Evolutionary conservation across 2,329 filamentous ascomycete genomes (phyloP), one percentile per base, ranked within the genome.

Genomic region (Blastomyces silverae): DNA sequence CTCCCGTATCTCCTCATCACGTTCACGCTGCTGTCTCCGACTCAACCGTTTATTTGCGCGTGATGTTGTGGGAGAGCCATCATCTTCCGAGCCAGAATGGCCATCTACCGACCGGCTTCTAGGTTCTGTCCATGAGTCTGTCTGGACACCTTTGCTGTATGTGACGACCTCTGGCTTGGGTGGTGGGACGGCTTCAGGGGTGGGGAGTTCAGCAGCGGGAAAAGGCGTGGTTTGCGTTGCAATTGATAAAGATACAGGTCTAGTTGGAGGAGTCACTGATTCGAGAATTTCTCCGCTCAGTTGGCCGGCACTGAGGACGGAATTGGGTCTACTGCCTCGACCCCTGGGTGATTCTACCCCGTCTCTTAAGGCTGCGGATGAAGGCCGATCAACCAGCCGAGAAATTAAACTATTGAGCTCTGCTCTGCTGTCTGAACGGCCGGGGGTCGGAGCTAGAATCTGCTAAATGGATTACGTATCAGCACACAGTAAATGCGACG

Each of bases 111-210:
- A 80, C 44, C 82, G 79, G 37, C 83, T 79, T 64, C 81, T 79
- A 5, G 82, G 80, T 7, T 78, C 78, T 22, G 82, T 81, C 86
- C 90, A 90, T 67, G 88, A 86, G 71, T 89, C 86, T 20, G 94
- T 97, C 77, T 99, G 95, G 28, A 97, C 92, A 64, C 88, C 92
- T 80, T 97, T 97, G 82, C 90, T 97, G 82, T 99, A 99, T 63
- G 92, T 96, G 73, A 96, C 92, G 66, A 96, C 83, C 77, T 99
- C 94, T 69, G 80, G 79, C 70, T 80, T 82, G 62, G 77, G 74
- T 68, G 82, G 72, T 71, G 75, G 73, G 69, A 73, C 64, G 11
- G 69, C 89, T 86, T 64, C 88, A 85, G 44, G 89, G 87, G 44
- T 52, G 68, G 87, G 89, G 76, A 96, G 92, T 77, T 89, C 83